Base-by-base conservation (phyloP, 495 filamentous ascomycete genomes). In the Penicillium fimorum region DNA sequence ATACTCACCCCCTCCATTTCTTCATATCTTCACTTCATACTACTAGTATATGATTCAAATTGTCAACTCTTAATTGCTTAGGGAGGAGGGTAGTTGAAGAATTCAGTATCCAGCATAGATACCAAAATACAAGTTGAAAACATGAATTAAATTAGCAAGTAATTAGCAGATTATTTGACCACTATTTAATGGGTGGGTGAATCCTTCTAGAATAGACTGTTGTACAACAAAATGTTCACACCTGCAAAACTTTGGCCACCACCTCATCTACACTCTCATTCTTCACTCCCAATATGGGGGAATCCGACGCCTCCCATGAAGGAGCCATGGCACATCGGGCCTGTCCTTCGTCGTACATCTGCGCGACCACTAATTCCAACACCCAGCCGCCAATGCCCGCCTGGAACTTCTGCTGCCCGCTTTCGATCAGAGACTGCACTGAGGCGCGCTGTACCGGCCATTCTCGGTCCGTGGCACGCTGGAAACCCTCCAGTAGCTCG, bases 401-500 rank as follows among this genome's bases (percentile, higher is more conserved):
- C 47, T 57, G 25, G 5, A 50, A 45, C 25, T 57, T 50, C 15
- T 38, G 10, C 15, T 50, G 17, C 29, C 38, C 46, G 17, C 25
- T 43, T 15, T 45, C 35, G 15, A 50, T 45, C 24, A 57, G 47
- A 3, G 18, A n/a, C 47, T 57, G 47, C 55, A 47, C 17, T 11
- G 55, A 51, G 24, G 18, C n/a, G 11, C 13, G 41, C 17, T 22
- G n/a, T 4, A 43, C 41, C 41, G 41, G 10, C 41, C 41, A 43
- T 43, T 43, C 5, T 22, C 18, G 41, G 41, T 7, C 18, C 10
- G n/a, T 22, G 18, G 22, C 18, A 4, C 18, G n/a, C 41, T 55
- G 45, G 22, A 60, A 52, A 7, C 47, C 58, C 46, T 45, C 61
- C 0, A 74, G 50, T n/a, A 73, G 50, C 48, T 70, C 43, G 29